A percentile compares a stretch with the other conserved stretches of the same genome.
These are phyloP conservation scores for Cornus florida DNA, from an alignment of 148 eudicot genomes.

Conservation along the genomic window DNA sequence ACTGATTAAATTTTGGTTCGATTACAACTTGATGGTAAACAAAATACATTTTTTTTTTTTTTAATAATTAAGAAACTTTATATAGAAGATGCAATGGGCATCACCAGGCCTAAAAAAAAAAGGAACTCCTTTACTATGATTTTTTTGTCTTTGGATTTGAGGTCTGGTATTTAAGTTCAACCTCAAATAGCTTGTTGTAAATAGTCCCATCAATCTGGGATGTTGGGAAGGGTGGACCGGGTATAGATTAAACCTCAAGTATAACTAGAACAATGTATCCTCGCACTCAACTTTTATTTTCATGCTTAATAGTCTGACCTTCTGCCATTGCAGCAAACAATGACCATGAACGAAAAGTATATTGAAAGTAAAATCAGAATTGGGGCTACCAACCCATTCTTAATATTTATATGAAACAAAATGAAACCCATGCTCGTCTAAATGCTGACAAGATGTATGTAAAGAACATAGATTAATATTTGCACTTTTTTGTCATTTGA, in stretches of 20 bases:
- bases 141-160: background rate
- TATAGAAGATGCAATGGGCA: too few species aligned
- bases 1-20: background rate
- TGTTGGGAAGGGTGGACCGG: background rate
- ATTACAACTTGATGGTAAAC: background rate
- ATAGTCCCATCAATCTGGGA: background rate
- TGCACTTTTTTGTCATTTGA: too few species aligned
- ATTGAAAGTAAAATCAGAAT: background rate
- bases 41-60: too few species aligned
- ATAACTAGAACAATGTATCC: background rate
- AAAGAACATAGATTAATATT: too few species aligned
- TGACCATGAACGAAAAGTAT: too few species aligned
- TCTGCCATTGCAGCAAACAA: too few species aligned
- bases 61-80: too few species aligned
- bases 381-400: background rate
- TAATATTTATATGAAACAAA: background rate
- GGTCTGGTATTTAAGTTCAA: background rate
- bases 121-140: background rate
- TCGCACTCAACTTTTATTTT: too few species aligned
- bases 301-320: too few species aligned
- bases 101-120: too few species aligned
- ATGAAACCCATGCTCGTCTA: background rate
- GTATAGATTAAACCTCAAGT: background rate
- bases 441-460: too few species aligned
- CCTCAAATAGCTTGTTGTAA: background rate